Percentiles rank a stretch among this genome's conserved stretches.
Conservation (phyloP, 164 flowering plant species). For the Magnolia officinalis region DNA sequence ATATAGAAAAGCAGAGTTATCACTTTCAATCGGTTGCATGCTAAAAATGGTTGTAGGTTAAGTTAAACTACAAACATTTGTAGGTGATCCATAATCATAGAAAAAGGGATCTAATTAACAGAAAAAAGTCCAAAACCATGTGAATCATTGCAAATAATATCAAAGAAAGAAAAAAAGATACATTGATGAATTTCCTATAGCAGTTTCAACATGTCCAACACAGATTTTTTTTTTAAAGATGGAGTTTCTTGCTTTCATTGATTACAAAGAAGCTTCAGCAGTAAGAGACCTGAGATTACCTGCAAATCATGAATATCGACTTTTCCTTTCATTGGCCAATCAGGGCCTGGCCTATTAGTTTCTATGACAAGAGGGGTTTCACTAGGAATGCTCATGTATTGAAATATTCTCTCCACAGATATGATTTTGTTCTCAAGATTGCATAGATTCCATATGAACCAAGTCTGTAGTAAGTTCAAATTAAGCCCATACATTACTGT, state of each 20-base stretch:
- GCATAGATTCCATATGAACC: conserved; percentile 38
- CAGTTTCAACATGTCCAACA: no score
- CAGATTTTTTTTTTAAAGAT: no score
- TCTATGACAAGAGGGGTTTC: conserved; percentile 28
- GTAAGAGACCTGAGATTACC: conserved; percentile 7
- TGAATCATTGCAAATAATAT: no score
- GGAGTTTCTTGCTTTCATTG: not conserved
- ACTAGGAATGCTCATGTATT: conserved; percentile 25
- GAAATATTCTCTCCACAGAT: conserved; percentile 39
- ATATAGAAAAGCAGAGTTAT: no score
- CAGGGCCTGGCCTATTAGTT: conserved; percentile 17
- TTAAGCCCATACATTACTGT: conserved; percentile 50
- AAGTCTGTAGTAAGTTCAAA: conserved; percentile 30
- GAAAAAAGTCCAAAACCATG: no score
- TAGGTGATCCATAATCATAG: not conserved
- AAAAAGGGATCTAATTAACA: no score
- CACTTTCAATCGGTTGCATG: no score
- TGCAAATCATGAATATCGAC: conserved; percentile 21
- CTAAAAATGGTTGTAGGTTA: no score
- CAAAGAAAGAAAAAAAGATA: no score
- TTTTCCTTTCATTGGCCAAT: conserved; percentile 24
- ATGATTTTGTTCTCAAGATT: conserved; percentile 45
- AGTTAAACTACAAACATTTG: no score
- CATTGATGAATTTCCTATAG: not conserved
- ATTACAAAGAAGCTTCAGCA: no score